These are phyloP conservation scores for Phoenix dactylifera DNA, from an alignment of 176 grass and related monocot genomes.

Conservation along the genomic window DNA sequence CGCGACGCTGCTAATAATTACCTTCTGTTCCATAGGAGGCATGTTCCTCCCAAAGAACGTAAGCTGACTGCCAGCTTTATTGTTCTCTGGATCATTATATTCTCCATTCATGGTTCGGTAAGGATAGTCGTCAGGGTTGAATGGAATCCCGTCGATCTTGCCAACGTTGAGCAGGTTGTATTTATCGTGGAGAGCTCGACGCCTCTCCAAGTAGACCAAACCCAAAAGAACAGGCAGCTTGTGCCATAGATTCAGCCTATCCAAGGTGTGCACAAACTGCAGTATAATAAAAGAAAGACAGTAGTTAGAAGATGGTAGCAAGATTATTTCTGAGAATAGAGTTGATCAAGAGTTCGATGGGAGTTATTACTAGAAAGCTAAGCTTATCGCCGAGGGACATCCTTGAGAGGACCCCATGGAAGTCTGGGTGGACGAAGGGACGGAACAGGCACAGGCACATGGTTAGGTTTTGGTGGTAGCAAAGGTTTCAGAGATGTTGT, in stretches of 20 bases:
- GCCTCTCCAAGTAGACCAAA: constrained; percentile 32
- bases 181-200: constrained; percentile 35
- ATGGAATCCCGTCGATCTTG: constrained; percentile 3
- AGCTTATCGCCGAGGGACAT: constrained; percentile 48
- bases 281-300: background rate
- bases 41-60: constrained; percentile 62
- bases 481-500: too few species aligned
- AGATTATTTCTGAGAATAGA: too few species aligned
- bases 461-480: background rate
- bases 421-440: constrained; percentile 25
- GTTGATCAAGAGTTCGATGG: too few species aligned
- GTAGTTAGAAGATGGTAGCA: background rate
- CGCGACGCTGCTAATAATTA: constrained; percentile 8
- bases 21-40: constrained; percentile 33
- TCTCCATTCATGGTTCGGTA: constrained; percentile 37
- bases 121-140: constrained; percentile 27
- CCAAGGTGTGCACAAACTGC: constrained; percentile 44
- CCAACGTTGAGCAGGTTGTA: constrained; percentile 40
- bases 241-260: constrained; percentile 46
- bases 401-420: constrained; percentile 27
- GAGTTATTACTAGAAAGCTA: constrained; percentile 31
- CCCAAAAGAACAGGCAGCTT: constrained; percentile 41
- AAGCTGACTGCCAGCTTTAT: constrained; percentile 28
- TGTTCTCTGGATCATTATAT: constrained; percentile 42
- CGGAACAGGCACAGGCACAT: constrained; percentile 36